These are phyloP conservation scores for Sarcocystis neurona DNA, from an alignment of 169 alveolate species.

Conservation along the genomic window DNA sequence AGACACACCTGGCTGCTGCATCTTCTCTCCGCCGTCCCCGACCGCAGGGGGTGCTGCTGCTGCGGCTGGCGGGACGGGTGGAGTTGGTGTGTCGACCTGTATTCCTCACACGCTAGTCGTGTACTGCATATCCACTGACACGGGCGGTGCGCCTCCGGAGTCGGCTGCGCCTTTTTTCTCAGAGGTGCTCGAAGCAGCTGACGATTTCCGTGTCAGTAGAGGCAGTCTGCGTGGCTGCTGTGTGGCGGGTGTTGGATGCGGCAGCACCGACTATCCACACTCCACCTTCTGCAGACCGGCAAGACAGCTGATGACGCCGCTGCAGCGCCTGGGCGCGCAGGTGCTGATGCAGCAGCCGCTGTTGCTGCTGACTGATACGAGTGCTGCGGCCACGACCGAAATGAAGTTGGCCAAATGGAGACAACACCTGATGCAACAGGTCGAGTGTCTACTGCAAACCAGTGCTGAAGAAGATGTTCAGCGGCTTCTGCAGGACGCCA, in stretches of 20 bases:
- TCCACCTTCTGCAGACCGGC: constrained; percentile 19
- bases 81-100: no score
- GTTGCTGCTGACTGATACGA: not conserved
- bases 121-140: not conserved
- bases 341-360: not conserved
- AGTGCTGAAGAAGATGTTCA: no score
- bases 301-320: not conserved
- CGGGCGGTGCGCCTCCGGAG: not conserved
- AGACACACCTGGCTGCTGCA: not conserved
- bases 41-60: no score
- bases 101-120: not conserved
- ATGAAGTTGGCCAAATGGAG: not conserved
- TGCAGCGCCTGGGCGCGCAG: not conserved
- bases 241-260: constrained; percentile 15
- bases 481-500: no score
- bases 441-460: no score
- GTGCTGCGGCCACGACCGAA: not conserved
- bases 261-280: constrained; percentile 20
- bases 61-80: no score
- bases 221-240: not conserved
- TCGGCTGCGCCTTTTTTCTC: constrained; percentile 2
- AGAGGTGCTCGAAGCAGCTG: not conserved
- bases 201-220: not conserved
- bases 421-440: not conserved
- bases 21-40: not conserved